phyloP scores from a whole-genome alignment of 768 basidiomycete genomes.

The Boletus insuetus region DNA sequence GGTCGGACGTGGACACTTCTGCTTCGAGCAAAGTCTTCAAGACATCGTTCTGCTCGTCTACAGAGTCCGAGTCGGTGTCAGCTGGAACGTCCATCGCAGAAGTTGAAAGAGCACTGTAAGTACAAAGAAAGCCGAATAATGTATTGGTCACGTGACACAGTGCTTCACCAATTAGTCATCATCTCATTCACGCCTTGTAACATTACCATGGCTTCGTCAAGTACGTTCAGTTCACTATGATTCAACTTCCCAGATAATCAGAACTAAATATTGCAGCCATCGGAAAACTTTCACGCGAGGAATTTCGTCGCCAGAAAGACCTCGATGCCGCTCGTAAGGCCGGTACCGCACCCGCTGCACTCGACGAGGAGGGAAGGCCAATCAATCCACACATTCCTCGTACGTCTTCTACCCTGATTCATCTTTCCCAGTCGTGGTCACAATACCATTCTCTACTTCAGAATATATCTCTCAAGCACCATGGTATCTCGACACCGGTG shows the following conservation, averaged over 20 bases:
- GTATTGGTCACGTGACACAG: slow-evolving; percentile 7
- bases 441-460: slow-evolving; percentile 28
- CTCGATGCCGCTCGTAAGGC: slow-evolving; percentile 98
- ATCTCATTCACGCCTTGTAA: neutral
- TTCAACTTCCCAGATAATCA: neutral
- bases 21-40: slow-evolving; percentile 2
- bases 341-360: slow-evolving; percentile 93
- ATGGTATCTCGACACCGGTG: slow-evolving; percentile 96
- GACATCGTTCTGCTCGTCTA: slow-evolving; percentile 10
- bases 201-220: slow-evolving; percentile 26
- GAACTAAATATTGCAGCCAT: slow-evolving; percentile 33
- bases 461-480: slow-evolving; percentile 99
- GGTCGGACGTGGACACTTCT: neutral
- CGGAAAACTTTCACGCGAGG: slow-evolving; percentile 90
- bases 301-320: slow-evolving; percentile 93
- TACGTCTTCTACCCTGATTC: slow-evolving; percentile 38
- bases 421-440: neutral
- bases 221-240: slow-evolving; percentile 9
- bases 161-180: neutral
- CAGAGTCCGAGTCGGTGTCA: slow-evolving; percentile 4
- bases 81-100: neutral
- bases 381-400: slow-evolving; percentile 99
- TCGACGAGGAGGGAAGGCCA: slow-evolving; percentile 91
- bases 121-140: too few species aligned
- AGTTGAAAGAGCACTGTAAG: neutral